Percentiles rank a stretch among this genome's conserved stretches.
phyloP scores from a whole-genome alignment of 2,329 filamentous ascomycete genomes.

The Cercospora berteroae region DNA sequence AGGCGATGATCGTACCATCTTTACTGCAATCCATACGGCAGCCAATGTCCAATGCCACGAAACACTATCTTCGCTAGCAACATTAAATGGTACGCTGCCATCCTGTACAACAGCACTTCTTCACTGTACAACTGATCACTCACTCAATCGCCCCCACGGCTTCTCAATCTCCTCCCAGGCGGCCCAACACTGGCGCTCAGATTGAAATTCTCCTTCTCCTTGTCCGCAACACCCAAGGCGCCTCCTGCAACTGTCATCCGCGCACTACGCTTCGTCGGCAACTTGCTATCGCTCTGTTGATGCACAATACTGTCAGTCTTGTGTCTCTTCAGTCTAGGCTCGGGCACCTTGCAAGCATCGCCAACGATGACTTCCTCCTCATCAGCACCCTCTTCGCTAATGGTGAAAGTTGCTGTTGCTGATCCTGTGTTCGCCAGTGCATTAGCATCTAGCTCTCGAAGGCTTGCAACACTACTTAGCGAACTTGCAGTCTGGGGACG shows the following conservation, averaged over 20 bases:
- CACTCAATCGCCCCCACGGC: slow-evolving; percentile 25
- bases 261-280: slow-evolving; percentile 44
- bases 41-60: not conserved
- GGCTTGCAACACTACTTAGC: slow-evolving; percentile 29
- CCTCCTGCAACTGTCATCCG: slow-evolving; percentile 44
- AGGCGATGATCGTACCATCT: not conserved
- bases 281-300: slow-evolving; percentile 39
- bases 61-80: not conserved
- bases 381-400: slow-evolving; percentile 34
- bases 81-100: not conserved
- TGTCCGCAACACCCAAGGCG: slow-evolving; percentile 25
- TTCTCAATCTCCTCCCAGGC: slow-evolving; percentile 47
- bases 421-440: slow-evolving; percentile 32
- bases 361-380: slow-evolving; percentile 1
- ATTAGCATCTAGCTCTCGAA: slow-evolving; percentile 53
- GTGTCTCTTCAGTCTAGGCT: slow-evolving; percentile 46
- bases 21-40: not conserved
- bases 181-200: slow-evolving; percentile 42
- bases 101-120: not conserved
- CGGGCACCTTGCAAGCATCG: slow-evolving; percentile 28
- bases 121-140: not conserved
- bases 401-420: slow-evolving; percentile 25
- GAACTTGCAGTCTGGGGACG: slow-evolving; percentile 32
- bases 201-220: slow-evolving; percentile 42
- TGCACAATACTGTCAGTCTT: slow-evolving; percentile 36